Evolutionary conservation across 2,329 filamentous ascomycete genomes (phyloP).

Genomic region (Epichloe sp.): DNA sequence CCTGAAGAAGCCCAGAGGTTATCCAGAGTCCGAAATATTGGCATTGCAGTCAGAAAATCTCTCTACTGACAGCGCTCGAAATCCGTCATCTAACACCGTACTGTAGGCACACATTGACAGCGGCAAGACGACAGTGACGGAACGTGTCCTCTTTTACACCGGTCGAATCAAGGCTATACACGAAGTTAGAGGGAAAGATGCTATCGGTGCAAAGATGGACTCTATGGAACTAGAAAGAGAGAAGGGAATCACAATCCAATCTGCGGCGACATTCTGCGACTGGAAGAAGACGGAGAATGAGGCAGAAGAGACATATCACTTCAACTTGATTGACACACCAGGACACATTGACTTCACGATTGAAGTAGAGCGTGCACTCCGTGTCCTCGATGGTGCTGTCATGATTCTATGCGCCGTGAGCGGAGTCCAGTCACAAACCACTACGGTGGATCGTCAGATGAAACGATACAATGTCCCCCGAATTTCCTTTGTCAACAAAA

Average conservation of each 20-base stretch:
- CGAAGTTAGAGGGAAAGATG: constrained; percentile 89
- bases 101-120: constrained; percentile 88
- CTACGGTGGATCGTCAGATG: constrained; percentile 98
- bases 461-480: constrained; percentile 92
- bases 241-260: constrained; percentile 98
- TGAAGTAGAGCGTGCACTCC: constrained; percentile 87
- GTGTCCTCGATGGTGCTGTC: constrained; percentile 90
- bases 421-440: constrained; percentile 94
- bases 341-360: constrained; percentile 99
- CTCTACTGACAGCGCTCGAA: constrained; percentile 6
- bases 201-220: constrained; percentile 98
- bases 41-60: constrained; percentile 62
- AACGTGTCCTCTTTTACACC: constrained; percentile 94
- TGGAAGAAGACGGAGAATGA: constrained; percentile 81
- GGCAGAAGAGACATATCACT: constrained; percentile 82
- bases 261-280: constrained; percentile 93
- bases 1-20: constrained; percentile 67
- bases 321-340: constrained; percentile 97
- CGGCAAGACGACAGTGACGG: constrained; percentile 92
- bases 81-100: constrained; percentile 7
- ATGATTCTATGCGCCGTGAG: constrained; percentile 98
- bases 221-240: constrained; percentile 98
- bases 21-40: constrained; percentile 82
- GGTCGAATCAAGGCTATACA: constrained; percentile 94
- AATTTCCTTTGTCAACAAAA: constrained; percentile 97